Evolutionary conservation across 2,329 filamentous ascomycete genomes (phyloP), one percentile per base, ranked within the genome.

Genomic region (Leptographium procerum): DNA sequence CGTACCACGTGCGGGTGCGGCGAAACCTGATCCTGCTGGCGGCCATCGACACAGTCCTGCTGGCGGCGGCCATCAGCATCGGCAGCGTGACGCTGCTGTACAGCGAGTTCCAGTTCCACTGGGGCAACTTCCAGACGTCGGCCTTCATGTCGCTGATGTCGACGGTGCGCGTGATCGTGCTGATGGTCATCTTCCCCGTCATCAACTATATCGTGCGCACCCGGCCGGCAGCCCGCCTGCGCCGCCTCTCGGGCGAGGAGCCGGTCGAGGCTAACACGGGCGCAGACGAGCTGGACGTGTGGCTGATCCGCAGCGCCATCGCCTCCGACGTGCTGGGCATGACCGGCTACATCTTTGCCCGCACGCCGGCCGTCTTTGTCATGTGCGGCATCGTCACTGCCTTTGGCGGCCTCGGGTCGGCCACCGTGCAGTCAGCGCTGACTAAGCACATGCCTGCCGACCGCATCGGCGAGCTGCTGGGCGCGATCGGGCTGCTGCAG

Each of bases 401-500:
- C 0, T 73, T 95, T 45, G 92, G 92, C 28, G 91, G 91, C 1
- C 85, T 97, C 52, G 91, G 87, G 0, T 87, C 86, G 40, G 91
- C 94, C 1, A 94, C 89, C 0, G 77, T 95, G 55, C 90, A 95
- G 67, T 86, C 88, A 1, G 82, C 87, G 0, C 75, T 96, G 55
- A 96, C 91, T 24, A 97, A 96, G 69, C 94, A 97, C 69, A 86
- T 97, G 0, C 89, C 91, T 0, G 78, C 84, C 0, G 88, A 94
- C 62, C 82, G 82, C 52, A 86, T 94, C 0, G 94, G 94, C 0
- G 85, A 94, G 69, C 75, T 97, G n/a, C 79, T 99, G 0, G 94
- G 94, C 26, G 91, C 91, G 1, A 87, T 86, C 19, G 94, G 92
- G 0, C 76, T 97, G 61, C 72, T 97, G 59, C 92, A 97, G 71